Percentiles rank a stretch among this genome's conserved stretches.
These are phyloP conservation scores for Scortechinia acanthostroma DNA, from an alignment of 2,329 filamentous ascomycete genomes.

Conservation along the genomic window DNA sequence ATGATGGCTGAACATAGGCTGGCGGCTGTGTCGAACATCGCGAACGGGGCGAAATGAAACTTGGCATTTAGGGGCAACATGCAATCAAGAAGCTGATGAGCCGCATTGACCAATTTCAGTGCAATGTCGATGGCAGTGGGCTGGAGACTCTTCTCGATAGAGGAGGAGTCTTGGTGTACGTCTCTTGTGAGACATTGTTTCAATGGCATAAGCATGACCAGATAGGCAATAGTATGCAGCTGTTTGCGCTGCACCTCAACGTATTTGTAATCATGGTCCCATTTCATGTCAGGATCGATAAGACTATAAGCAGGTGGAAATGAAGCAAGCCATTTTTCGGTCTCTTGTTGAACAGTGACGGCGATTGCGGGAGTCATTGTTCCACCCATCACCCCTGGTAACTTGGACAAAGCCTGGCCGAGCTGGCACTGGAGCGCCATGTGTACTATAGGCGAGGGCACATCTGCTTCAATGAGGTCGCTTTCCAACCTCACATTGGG, in stretches of 20 bases:
- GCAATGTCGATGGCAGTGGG: background rate
- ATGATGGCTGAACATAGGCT: background rate
- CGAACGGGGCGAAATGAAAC: background rate
- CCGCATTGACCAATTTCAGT: background rate
- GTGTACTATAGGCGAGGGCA: constrained; percentile 32
- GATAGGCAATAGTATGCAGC: background rate
- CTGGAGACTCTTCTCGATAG: background rate
- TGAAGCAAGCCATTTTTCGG: background rate
- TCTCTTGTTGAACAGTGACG: background rate
- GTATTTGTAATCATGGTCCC: background rate
- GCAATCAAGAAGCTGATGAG: background rate
- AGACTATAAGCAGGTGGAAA: background rate
- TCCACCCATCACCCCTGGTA: background rate
- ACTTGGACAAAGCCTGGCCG: background rate
- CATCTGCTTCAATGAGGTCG: constrained; percentile 13
- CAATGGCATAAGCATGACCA: background rate
- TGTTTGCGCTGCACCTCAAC: background rate
- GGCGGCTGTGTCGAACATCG: background rate
- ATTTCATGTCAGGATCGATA: background rate
- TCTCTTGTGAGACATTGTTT: background rate
- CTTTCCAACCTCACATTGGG: constrained; percentile 27
- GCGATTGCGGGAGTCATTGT: background rate
- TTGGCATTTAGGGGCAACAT: background rate
- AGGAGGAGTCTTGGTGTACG: background rate
- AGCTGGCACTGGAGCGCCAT: constrained; percentile 29